Conservation (phyloP, 2,329 filamentous ascomycete genomes). For the Ophiostoma sp. region DNA sequence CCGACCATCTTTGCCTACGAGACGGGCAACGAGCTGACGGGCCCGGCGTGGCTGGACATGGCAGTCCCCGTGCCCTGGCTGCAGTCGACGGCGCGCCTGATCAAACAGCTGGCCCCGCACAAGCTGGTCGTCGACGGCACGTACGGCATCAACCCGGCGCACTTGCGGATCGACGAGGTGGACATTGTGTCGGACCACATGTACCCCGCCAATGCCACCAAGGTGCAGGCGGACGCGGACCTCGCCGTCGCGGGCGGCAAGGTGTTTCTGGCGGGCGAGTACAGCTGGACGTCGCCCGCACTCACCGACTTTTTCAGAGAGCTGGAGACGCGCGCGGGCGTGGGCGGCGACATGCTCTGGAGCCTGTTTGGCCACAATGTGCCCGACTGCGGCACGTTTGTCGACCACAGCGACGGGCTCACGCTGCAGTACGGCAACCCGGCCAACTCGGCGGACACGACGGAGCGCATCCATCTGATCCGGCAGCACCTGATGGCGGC, state of each 20-base stretch:
- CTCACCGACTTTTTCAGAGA: background rate
- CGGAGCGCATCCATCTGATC: background rate
- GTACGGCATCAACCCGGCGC: background rate
- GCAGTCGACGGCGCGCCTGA: background rate
- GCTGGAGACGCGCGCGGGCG: background rate
- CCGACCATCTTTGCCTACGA: background rate
- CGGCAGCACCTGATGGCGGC: background rate
- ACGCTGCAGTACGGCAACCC: background rate
- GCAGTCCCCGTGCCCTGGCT: background rate
- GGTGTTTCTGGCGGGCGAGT: slow-evolving; percentile 5
- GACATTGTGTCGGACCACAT: slow-evolving; percentile 3
- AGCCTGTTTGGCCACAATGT: slow-evolving; percentile 1
- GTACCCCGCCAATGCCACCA: background rate
- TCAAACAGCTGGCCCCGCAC: background rate
- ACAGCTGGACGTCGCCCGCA: slow-evolving; percentile 5
- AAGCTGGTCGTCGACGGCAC: slow-evolving; percentile 7
- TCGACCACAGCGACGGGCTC: background rate
- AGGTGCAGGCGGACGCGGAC: background rate
- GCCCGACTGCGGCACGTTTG: background rate
- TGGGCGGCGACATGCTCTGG: background rate
- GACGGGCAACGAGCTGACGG: slow-evolving; percentile 2
- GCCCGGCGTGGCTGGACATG: background rate
- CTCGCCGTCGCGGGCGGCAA: background rate
- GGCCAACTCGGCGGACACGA: background rate
- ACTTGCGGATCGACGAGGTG: background rate